These are phyloP conservation scores for Kregervanrija delftensis DNA, from an alignment of 805 yeast species.

Conservation along the genomic window DNA sequence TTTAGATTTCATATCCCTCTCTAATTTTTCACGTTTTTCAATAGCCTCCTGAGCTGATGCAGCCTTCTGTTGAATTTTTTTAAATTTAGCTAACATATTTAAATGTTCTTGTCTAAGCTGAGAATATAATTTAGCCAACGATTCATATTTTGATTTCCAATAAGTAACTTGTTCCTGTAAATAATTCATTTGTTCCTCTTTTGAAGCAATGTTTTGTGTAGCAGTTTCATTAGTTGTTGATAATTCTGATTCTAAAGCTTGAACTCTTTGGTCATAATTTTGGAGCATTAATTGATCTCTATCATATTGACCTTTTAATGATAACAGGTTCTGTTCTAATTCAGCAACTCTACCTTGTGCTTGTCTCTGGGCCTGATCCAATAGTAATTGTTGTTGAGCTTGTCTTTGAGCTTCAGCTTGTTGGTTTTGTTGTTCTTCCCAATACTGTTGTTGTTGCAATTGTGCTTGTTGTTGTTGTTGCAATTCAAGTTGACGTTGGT, in stretches of 20 bases:
- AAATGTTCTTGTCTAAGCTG: slow-evolving; percentile 90
- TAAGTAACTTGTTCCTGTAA: slow-evolving; percentile 67
- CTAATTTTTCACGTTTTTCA: slow-evolving; percentile 73
- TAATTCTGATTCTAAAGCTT: slow-evolving; percentile 71
- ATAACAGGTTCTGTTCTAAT: slow-evolving; percentile 71
- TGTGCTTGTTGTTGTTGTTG: slow-evolving; percentile 63
- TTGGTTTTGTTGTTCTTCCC: slow-evolving; percentile 68
- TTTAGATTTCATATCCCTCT: slow-evolving; percentile 77
- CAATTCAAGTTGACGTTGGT: slow-evolving; percentile 58
- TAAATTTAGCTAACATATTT: slow-evolving; percentile 67
- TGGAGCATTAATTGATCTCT: slow-evolving; percentile 77
- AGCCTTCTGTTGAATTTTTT: slow-evolving; percentile 78
- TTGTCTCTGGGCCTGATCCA: slow-evolving; percentile 64
- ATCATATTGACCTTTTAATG: slow-evolving; percentile 74
- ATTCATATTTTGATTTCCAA: slow-evolving; percentile 85
- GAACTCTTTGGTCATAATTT: slow-evolving; percentile 83
- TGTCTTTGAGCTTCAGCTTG: slow-evolving; percentile 62
- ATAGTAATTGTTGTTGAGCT: slow-evolving; percentile 63
- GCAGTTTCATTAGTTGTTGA: slow-evolving; percentile 54
- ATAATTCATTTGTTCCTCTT: slow-evolving; percentile 62
- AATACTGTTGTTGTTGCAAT: slow-evolving; percentile 61
- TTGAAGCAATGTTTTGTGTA: slow-evolving; percentile 64
- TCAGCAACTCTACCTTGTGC: slow-evolving; percentile 75
- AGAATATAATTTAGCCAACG: slow-evolving; percentile 81
- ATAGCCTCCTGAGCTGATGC: slow-evolving; percentile 86